Conservation (phyloP, 1,139 yeast genomes). For the Candida buenavistaensis region DNA sequence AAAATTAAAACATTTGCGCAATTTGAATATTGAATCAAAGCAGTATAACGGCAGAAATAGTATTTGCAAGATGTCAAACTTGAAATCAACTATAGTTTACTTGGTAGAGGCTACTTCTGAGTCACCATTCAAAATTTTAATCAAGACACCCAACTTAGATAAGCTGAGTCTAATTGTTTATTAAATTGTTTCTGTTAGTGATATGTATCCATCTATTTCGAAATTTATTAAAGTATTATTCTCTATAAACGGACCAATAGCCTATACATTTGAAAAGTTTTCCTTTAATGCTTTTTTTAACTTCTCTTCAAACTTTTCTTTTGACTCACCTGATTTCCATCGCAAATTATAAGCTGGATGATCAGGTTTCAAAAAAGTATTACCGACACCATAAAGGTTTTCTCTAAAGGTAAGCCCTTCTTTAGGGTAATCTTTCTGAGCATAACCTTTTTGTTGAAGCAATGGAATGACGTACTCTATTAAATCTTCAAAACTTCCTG, state of each 20-base stretch:
- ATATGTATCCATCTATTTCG: background rate
- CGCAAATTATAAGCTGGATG: conserved; percentile 40
- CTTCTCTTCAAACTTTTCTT: conserved; percentile 31
- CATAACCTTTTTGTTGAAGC: conserved; percentile 24
- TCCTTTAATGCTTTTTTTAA: conserved; percentile 18
- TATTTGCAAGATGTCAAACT: no score
- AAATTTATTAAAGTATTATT: no score
- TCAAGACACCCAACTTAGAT: no score
- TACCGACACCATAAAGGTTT: conserved; percentile 23
- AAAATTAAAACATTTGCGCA: no score
- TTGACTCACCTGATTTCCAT: conserved; percentile 37
- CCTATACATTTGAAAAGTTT: conserved; percentile 8
- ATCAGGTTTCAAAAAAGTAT: conserved; percentile 18
- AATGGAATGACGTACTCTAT: conserved; percentile 26
- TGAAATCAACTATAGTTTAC: no score
- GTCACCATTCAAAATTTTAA: no score
- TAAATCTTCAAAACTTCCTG: conserved; percentile 26
- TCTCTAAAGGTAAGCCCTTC: conserved; percentile 24
- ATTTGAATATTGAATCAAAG: no score
- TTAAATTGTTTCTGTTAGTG: no score
- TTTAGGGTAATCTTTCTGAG: conserved; percentile 28
- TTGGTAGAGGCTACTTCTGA: no score
- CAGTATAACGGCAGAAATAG: no score
- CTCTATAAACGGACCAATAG: no score
- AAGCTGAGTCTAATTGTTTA: no score